Evolutionary conservation across 208 protist species (phyloP), one percentile per base, ranked within the genome.

Genomic region (Herpetomonas samuelpessoai): DNA sequence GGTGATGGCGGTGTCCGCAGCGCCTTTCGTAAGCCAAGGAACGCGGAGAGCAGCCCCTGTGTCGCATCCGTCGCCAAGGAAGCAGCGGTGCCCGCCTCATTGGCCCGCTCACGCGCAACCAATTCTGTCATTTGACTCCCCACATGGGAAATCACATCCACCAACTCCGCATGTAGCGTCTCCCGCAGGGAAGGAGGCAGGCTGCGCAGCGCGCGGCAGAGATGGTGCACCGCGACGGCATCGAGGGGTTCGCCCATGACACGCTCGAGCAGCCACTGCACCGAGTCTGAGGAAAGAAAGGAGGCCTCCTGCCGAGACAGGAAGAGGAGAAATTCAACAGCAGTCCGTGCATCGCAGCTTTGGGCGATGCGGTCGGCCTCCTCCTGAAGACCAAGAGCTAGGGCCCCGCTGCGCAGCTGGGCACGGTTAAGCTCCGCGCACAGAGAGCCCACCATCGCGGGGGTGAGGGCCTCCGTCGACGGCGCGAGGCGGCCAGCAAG

Each of bases 221-320:
- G 54, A 25, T 48, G 62, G 21, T 50, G 56, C 10, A 89, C 47
- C 12, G 75, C 80, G 22, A 75, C 60, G 31, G 67, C 64, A 56
- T 95, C 88, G 16, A 92, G 57, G 38, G 72, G 60, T 25, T 78
- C 76, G 25, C 76, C 76, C 18, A 81, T 53, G 3, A 95, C 27
- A n/a, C 80, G 76, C 76, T 92, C 85, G 44, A 82, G 65, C 53
- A 92, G 60, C 57, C 80, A 89, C 53, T 82, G 74, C 9, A 92
- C 46, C 18, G 68, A 69, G 57, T 88, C 82, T 9, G 65, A 50
- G 54, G 62, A 74, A 44, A 90, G 72, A 30, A 65, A 56, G 55
- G 73, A 50, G 25, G 60, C 58, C n/a, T 86, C 74, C 39, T 91
- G 85, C 14, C 80, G 74, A 26, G 62, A 71, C 12, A 92, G 57